phyloP scores from a whole-genome alignment of 495 filamentous ascomycete genomes.

The Penicillium manginii region DNA sequence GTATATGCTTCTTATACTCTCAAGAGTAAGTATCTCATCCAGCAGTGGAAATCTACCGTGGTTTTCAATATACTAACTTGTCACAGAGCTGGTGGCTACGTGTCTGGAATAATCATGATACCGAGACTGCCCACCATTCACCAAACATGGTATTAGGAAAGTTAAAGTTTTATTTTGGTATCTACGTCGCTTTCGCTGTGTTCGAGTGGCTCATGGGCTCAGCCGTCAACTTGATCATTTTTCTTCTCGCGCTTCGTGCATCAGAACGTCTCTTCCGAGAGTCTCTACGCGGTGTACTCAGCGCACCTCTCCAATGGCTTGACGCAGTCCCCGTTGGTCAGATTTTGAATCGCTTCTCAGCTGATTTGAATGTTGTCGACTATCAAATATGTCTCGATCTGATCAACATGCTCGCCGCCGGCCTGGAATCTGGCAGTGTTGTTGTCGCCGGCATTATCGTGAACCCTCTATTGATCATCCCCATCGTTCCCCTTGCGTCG shows the following conservation, averaged over 20 bases:
- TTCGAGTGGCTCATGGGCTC: background rate
- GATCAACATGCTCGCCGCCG: conserved; percentile 25
- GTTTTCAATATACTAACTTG: conserved; percentile 22
- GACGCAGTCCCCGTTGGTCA: conserved; percentile 54
- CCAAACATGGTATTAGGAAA: background rate
- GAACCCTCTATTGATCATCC: conserved; percentile 79
- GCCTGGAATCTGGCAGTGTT: conserved; percentile 64
- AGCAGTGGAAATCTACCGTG: too few species aligned
- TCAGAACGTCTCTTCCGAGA: conserved; percentile 48
- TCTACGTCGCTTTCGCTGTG: conserved; percentile 46
- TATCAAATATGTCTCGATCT: background rate
- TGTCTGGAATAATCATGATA: conserved; percentile 20
- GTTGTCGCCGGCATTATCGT: conserved; percentile 68
- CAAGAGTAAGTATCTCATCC: too few species aligned
- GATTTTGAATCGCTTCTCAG: conserved; percentile 56
- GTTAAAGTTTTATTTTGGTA: conserved; percentile 18
- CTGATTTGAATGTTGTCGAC: conserved; percentile 51
- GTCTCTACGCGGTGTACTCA: conserved; percentile 47
- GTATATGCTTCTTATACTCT: too few species aligned
- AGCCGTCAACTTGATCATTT: conserved; percentile 29
- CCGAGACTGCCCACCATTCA: background rate
- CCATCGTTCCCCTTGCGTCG: conserved; percentile 70
- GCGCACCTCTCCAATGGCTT: conserved; percentile 53
- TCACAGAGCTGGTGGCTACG: conserved; percentile 58
- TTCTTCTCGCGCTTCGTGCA: conserved; percentile 38